Evolutionary conservation across 495 filamentous ascomycete species (phyloP).

Genomic region (Penicillium maclennaniae): DNA sequence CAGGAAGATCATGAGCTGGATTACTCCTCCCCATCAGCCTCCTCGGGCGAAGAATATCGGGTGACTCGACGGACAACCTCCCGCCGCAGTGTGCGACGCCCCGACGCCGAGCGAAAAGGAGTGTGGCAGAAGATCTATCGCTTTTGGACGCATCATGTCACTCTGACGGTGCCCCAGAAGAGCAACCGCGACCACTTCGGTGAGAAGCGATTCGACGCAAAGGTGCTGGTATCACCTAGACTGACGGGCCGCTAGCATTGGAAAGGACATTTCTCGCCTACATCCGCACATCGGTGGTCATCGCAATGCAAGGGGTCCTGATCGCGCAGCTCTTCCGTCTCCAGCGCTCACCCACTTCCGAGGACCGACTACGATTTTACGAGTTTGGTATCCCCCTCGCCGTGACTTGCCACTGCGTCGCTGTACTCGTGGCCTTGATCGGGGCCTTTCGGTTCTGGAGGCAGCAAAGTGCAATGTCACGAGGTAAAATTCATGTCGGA

Average conservation of each 20-base stretch:
- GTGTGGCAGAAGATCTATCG: slow-evolving; percentile 23
- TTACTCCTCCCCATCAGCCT: slow-evolving; percentile 26
- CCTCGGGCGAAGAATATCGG: slow-evolving; percentile 36
- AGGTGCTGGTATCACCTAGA: neutral
- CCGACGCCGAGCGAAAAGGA: slow-evolving; percentile 20
- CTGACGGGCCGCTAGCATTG: slow-evolving; percentile 49
- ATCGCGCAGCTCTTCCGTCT: slow-evolving; percentile 69
- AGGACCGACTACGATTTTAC: slow-evolving; percentile 51
- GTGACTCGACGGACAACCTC: slow-evolving; percentile 24
- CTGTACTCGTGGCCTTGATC: slow-evolving; percentile 53
- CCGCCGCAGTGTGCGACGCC: slow-evolving; percentile 12
- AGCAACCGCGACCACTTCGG: slow-evolving; percentile 46
- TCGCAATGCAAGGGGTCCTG: slow-evolving; percentile 64
- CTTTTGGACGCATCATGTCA: slow-evolving; percentile 42
- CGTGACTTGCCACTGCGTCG: slow-evolving; percentile 52
- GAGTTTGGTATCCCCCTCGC: slow-evolving; percentile 64
- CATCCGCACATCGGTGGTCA: slow-evolving; percentile 64
- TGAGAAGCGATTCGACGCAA: slow-evolving; percentile 14
- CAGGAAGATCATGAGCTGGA: slow-evolving; percentile 19
- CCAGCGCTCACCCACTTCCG: slow-evolving; percentile 42
- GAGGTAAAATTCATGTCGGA: slow-evolving; percentile 61
- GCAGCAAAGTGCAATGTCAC: slow-evolving; percentile 62
- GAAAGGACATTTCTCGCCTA: slow-evolving; percentile 79
- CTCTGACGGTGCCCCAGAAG: slow-evolving; percentile 39
- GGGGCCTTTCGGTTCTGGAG: slow-evolving; percentile 66